A percentile compares a stretch with the other conserved stretches of the same genome.
phyloP scores from a whole-genome alignment of 305 asterid genomes.

The Fraxinus dipetala region DNA sequence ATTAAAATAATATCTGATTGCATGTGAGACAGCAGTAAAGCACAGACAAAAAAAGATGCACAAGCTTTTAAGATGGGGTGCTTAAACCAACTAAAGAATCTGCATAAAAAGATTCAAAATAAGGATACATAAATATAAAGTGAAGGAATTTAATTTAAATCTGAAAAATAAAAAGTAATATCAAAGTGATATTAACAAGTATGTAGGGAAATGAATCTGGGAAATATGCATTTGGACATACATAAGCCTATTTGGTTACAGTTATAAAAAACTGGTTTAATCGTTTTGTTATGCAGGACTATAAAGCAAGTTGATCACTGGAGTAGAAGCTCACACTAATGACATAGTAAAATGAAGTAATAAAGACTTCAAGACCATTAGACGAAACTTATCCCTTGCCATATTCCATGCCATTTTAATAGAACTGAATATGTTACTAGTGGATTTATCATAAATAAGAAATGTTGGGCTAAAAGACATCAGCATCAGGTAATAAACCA shows the following conservation, averaged over 20 bases:
- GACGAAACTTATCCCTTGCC: neutral
- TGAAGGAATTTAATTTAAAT: neutral
- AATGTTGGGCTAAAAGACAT: neutral
- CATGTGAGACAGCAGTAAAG: constrained; percentile 5
- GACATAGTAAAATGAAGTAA: neutral
- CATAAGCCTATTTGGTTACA: neutral
- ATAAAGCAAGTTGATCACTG: neutral
- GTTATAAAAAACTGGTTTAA: neutral
- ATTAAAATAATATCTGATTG: constrained; percentile 2
- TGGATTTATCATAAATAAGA: neutral
- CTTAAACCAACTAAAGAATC: constrained; percentile 9
- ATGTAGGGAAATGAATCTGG: constrained; percentile 7
- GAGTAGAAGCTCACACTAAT: neutral
- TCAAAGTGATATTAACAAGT: neutral
- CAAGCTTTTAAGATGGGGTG: neutral
- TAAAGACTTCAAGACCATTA: neutral
- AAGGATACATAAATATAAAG: neutral
- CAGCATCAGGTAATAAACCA: neutral
- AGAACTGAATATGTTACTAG: neutral
- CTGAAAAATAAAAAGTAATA: neutral
- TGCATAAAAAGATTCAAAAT: neutral
- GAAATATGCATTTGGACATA: constrained; percentile 17
- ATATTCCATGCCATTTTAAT: neutral
- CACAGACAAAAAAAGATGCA: neutral
- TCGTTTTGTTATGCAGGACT: neutral